Evolutionary conservation across 106 monocot genomes (phyloP).

Genomic region (Agapanthus africanus): DNA sequence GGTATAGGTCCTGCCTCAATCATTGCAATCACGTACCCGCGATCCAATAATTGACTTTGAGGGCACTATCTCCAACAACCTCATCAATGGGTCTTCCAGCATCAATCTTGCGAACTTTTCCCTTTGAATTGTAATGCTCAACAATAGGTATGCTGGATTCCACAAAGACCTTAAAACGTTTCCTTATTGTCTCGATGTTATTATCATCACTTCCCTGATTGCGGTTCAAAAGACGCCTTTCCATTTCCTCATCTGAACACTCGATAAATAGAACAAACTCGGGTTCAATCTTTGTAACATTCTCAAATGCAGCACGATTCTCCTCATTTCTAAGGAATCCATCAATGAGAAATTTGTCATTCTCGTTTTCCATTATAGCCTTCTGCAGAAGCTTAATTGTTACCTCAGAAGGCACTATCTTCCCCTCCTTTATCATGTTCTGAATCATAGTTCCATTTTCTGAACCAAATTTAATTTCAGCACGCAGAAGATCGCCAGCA

Average conservation of each 20-base stretch:
- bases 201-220: conserved; percentile 96
- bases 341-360: conserved; percentile 86
- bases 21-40: no score
- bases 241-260: conserved; percentile 72
- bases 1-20: no score
- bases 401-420: conserved; percentile 87
- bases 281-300: conserved; percentile 70
- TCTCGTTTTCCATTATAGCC: conserved; percentile 71
- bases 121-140: conserved; percentile 55
- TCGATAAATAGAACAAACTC: conserved; percentile 78
- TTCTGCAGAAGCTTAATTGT: conserved; percentile 67
- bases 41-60: no score
- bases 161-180: conserved; percentile 67
- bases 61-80: no score
- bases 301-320: conserved; percentile 82
- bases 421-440: conserved; percentile 86
- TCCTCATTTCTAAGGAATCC: conserved; percentile 90
- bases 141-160: conserved; percentile 74
- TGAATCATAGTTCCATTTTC: conserved; percentile 85
- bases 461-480: no score
- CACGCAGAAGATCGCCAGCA: no score
- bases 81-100: no score
- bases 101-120: conserved; percentile 80
- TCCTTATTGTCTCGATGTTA: conserved; percentile 82
- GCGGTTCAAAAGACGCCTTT: conserved; percentile 59